Percentiles rank a stretch among this genome's conserved stretches.
phyloP scores from a whole-genome alignment of 305 asterid species.

The Rubia peregrina region DNA sequence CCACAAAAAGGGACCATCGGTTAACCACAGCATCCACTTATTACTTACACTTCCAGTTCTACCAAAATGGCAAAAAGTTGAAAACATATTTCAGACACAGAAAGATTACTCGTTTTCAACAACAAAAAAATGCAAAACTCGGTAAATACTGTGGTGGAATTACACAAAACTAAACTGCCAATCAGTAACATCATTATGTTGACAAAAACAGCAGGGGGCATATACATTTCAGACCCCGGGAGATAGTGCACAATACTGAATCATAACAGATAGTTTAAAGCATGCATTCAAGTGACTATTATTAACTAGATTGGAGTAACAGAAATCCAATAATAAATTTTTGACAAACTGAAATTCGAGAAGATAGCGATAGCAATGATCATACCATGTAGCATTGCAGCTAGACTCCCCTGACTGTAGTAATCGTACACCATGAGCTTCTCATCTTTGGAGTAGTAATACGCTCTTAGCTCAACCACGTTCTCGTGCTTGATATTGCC shows the following conservation, averaged over 20 bases:
- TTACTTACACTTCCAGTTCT: constrained; percentile 18
- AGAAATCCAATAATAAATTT: not conserved
- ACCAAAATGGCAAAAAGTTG: too few species aligned
- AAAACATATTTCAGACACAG: not conserved
- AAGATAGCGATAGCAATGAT: constrained; percentile 8
- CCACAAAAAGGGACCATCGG: constrained; percentile 30
- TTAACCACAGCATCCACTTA: not conserved
- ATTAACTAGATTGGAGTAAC: not conserved
- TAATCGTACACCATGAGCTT: constrained; percentile 84
- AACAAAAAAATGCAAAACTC: constrained; percentile 8
- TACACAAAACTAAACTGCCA: not conserved
- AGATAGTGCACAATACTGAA: not conserved
- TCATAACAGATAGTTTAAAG: not conserved
- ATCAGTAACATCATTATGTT: too few species aligned
- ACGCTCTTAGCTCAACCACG: constrained; percentile 81
- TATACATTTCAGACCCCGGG: constrained; percentile 1
- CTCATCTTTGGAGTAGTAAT: constrained; percentile 89
- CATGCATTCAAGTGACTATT: constrained; percentile 1
- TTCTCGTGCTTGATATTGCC: constrained; percentile 80
- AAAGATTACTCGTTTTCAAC: not conserved
- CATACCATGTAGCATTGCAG: constrained; percentile 76
- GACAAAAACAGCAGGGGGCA: not conserved
- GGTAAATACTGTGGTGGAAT: constrained; percentile 8
- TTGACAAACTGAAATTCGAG: not conserved
- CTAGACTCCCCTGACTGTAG: constrained; percentile 60